phyloP scores from a whole-genome alignment of 2,329 filamentous ascomycete species.

The Parastagonospora avenae region DNA sequence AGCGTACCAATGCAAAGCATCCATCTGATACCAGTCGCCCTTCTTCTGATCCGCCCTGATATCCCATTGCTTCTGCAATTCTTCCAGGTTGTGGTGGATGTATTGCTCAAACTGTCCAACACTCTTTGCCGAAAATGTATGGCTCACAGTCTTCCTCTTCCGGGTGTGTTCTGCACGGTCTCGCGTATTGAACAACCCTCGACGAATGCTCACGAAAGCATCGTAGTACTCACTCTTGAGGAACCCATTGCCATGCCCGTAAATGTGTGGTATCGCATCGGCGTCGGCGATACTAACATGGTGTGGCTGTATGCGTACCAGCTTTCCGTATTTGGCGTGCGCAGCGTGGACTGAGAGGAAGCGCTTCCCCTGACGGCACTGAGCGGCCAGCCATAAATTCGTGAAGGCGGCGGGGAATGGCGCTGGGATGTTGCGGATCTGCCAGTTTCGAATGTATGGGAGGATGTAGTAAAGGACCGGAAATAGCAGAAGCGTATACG shows the following conservation, averaged over 20 bases:
- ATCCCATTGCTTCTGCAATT: slow-evolving; percentile 76
- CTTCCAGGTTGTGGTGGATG: slow-evolving; percentile 77
- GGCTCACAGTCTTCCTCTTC: slow-evolving; percentile 86
- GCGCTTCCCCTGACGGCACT: slow-evolving; percentile 64
- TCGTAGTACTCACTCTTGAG: slow-evolving; percentile 79
- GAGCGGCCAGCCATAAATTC: slow-evolving; percentile 78
- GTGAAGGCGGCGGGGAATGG: slow-evolving; percentile 71
- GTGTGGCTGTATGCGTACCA: slow-evolving; percentile 82
- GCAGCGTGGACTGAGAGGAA: slow-evolving; percentile 68
- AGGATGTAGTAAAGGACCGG: slow-evolving; percentile 63
- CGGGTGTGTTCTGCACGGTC: slow-evolving; percentile 81
- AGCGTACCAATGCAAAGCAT: slow-evolving; percentile 68
- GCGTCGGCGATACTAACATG: slow-evolving; percentile 84
- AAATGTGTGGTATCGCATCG: slow-evolving; percentile 75
- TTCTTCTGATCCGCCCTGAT: slow-evolving; percentile 59
- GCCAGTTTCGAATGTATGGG: slow-evolving; percentile 65
- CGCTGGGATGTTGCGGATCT: slow-evolving; percentile 60
- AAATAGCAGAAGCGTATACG: slow-evolving; percentile 55
- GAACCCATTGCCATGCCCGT: slow-evolving; percentile 66
- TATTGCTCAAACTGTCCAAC: slow-evolving; percentile 87
- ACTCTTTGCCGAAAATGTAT: slow-evolving; percentile 84
- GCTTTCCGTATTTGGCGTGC: slow-evolving; percentile 76
- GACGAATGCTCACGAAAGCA: slow-evolving; percentile 84
- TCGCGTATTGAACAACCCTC: slow-evolving; percentile 88
- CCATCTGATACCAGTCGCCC: slow-evolving; percentile 66